A percentile compares a stretch with the other conserved stretches of the same genome.
These are phyloP conservation scores for Quercus tomentella DNA, from an alignment of 331 rosid genomes.

Conservation along the genomic window DNA sequence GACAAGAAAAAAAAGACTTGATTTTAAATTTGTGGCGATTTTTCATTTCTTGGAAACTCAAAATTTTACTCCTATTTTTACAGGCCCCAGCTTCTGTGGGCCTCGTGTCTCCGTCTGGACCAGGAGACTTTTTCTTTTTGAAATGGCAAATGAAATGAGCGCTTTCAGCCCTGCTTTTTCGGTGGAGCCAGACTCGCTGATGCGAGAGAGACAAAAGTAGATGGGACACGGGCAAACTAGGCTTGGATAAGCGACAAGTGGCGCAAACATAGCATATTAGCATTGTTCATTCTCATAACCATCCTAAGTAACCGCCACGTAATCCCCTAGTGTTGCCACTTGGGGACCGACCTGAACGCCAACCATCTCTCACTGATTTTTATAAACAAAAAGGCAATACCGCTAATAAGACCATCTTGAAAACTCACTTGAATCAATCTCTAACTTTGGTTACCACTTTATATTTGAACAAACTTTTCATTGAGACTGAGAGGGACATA, in stretches of 20 bases:
- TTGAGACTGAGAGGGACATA: slow-evolving; percentile 14
- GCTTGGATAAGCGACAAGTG: slow-evolving; percentile 35
- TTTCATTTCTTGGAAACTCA: too few species aligned
- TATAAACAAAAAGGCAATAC: neutral
- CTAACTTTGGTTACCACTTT: neutral
- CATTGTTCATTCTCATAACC: neutral
- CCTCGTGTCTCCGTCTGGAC: neutral
- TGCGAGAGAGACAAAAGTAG: neutral
- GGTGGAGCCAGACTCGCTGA: slow-evolving; percentile 1
- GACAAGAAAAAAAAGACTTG: too few species aligned
- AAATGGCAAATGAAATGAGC: too few species aligned
- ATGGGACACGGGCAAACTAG: slow-evolving; percentile 1
- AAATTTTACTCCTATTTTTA: too few species aligned
- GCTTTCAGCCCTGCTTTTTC: too few species aligned
- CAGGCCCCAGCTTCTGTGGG: too few species aligned
- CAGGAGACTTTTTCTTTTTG: too few species aligned
- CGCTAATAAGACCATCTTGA: too few species aligned
- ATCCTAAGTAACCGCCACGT: slow-evolving; percentile 38
- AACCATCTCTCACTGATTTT: neutral
- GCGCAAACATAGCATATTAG: neutral
- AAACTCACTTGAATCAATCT: neutral
- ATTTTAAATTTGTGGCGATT: too few species aligned
- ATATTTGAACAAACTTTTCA: neutral
- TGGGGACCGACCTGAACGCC: slow-evolving; percentile 3
- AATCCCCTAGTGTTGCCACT: slow-evolving; percentile 24